These are phyloP conservation scores for Tulasnella sp. DNA, from an alignment of 768 basidiomycete species.

Conservation along the genomic window DNA sequence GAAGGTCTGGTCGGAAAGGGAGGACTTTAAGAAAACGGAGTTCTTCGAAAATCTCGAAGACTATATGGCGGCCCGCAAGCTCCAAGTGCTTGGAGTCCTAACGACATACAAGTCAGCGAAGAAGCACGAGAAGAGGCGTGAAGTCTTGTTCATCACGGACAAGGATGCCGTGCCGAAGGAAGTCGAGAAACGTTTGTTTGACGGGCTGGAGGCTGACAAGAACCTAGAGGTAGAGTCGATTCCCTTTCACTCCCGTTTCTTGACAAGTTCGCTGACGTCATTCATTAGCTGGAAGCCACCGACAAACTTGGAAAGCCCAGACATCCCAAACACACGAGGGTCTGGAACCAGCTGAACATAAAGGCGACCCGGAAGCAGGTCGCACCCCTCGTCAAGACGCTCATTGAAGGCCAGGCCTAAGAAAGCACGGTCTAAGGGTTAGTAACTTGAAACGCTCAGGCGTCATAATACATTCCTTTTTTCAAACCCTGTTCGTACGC, in stretches of 20 bases:
- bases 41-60: slow-evolving; percentile 43
- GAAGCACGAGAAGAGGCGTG: slow-evolving; percentile 36
- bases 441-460: neutral
- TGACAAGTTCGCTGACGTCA: neutral
- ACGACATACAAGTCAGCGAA: slow-evolving; percentile 57
- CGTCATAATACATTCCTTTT: neutral
- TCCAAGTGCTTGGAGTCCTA: slow-evolving; percentile 73
- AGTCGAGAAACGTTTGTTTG: slow-evolving; percentile 29
- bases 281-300: neutral
- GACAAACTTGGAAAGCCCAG: slow-evolving; percentile 20
- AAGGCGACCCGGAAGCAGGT: slow-evolving; percentile 61
- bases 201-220: slow-evolving; percentile 32
- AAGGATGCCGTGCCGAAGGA: slow-evolving; percentile 29
- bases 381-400: slow-evolving; percentile 60
- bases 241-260: neutral
- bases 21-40: slow-evolving; percentile 35
- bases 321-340: slow-evolving; percentile 43
- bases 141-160: slow-evolving; percentile 30
- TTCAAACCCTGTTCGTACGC: neutral
- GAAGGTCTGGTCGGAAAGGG: slow-evolving; percentile 52
- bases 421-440: neutral
- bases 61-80: slow-evolving; percentile 64
- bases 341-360: slow-evolving; percentile 65
- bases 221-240: slow-evolving; percentile 30
- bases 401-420: slow-evolving; percentile 47